phyloP scores from a whole-genome alignment of 208 protist genomes.

The Leptomonas pyrrhocoris region DNA sequence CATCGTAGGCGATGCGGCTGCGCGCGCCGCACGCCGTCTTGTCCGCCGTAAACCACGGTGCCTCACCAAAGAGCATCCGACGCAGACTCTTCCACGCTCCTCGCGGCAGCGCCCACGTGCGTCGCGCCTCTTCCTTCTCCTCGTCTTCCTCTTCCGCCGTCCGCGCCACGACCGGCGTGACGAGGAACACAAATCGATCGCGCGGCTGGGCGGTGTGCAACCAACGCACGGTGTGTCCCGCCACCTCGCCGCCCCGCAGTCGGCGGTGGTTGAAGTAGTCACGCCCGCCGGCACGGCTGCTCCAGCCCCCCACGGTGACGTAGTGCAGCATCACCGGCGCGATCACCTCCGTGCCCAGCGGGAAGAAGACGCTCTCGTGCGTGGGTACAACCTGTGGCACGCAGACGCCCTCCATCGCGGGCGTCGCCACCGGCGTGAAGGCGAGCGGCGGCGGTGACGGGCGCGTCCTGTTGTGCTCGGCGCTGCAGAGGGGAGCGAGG shows the following conservation, averaged over 20 bases:
- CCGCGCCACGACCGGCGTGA: constrained; percentile 54
- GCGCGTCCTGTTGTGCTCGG: too few relatives aligned
- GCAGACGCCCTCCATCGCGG: neutral
- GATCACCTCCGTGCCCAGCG: constrained; percentile 43
- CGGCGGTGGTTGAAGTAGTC: constrained; percentile 79
- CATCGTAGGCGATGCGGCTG: constrained; percentile 18
- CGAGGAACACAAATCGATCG: constrained; percentile 70
- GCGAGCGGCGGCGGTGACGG: neutral
- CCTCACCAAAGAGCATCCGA: constrained; percentile 21
- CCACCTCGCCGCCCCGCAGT: constrained; percentile 53
- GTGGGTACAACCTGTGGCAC: constrained; percentile 25
- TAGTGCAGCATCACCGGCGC: constrained; percentile 75
- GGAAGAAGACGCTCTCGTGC: constrained; percentile 74
- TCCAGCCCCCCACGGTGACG: constrained; percentile 59
- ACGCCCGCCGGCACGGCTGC: constrained; percentile 52
- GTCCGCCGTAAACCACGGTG: constrained; percentile 24
- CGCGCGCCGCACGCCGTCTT: neutral
- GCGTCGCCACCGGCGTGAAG: neutral
- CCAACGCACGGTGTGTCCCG: constrained; percentile 72
- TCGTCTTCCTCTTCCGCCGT: neutral
- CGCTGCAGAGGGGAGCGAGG: too few relatives aligned
- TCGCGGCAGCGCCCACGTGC: neutral
- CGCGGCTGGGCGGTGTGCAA: constrained; percentile 62
- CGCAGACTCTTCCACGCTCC: constrained; percentile 6
- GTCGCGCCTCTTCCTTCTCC: neutral